Percentiles rank a stretch among this genome's conserved stretches.
Evolutionary conservation across 2,329 filamentous ascomycete genomes (phyloP).

Genomic region (Fusarium sp.): DNA sequence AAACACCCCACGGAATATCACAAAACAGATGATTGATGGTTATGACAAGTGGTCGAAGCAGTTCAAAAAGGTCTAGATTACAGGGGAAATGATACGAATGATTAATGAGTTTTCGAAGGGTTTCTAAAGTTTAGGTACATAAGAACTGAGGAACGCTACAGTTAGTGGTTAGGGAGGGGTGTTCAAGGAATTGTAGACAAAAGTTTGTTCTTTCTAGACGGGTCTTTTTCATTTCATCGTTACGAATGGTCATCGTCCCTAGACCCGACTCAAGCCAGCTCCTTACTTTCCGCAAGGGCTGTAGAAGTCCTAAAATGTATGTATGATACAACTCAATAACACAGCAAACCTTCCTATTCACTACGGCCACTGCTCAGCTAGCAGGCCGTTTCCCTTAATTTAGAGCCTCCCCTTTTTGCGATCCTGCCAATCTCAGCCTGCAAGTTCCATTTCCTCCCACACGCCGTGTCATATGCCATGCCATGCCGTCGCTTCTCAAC

Average conservation of each 20-base stretch:
- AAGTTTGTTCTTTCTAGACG: slow-evolving; percentile 14
- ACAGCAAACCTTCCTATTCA: slow-evolving; percentile 9
- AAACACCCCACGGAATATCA: slow-evolving; percentile 67
- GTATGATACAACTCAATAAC: slow-evolving; percentile 34
- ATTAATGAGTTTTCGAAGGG: neutral
- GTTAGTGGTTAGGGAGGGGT: too few relatives aligned
- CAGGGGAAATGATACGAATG: neutral
- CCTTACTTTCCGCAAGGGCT: slow-evolving; percentile 17
- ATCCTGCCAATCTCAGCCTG: slow-evolving; percentile 42
- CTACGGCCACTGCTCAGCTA: slow-evolving; percentile 13
- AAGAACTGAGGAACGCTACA: neutral
- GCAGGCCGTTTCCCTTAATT: slow-evolving; percentile 13
- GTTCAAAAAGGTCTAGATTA: slow-evolving; percentile 46
- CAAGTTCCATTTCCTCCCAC: slow-evolving; percentile 2
- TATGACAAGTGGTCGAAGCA: slow-evolving; percentile 67
- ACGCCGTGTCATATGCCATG: slow-evolving; percentile 3
- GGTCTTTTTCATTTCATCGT: slow-evolving; percentile 34
- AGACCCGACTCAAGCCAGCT: slow-evolving; percentile 4
- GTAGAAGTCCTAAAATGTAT: slow-evolving; percentile 36
- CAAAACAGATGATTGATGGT: slow-evolving; percentile 64
- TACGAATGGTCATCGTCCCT: slow-evolving; percentile 16
- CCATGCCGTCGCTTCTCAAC: slow-evolving; percentile 35
- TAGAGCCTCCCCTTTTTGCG: neutral
- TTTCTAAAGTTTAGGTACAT: neutral
- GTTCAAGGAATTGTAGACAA: neutral